A percentile compares a stretch with the other conserved stretches of the same genome.
Evolutionary conservation across 495 filamentous ascomycete genomes (phyloP).

Genomic region (Rusavskia elegans): DNA sequence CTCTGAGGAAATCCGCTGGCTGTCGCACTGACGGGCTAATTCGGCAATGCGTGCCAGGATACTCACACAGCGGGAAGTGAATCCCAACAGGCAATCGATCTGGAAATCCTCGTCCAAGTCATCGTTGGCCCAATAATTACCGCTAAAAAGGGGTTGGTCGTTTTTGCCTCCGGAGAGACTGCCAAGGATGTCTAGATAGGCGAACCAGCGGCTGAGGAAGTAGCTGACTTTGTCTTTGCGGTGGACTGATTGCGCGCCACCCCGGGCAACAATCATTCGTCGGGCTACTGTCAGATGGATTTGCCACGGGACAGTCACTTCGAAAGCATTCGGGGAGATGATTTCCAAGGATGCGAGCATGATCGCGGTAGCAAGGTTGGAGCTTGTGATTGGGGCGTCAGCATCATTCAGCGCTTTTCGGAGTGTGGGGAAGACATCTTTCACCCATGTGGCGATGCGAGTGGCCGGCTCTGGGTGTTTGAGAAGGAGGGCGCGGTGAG

Average conservation of each 20-base stretch:
- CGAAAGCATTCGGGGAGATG: slow-evolving; percentile 68
- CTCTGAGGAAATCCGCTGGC: slow-evolving; percentile 43
- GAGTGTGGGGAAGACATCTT: slow-evolving; percentile 62
- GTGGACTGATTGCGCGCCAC: slow-evolving; percentile 39
- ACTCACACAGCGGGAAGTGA: slow-evolving; percentile 50
- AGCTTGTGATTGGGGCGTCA: slow-evolving; percentile 42
- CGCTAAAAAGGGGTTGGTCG: slow-evolving; percentile 33
- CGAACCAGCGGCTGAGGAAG: slow-evolving; percentile 76
- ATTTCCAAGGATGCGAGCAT: slow-evolving; percentile 80
- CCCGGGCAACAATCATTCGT: slow-evolving; percentile 55
- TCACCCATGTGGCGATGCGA: slow-evolving; percentile 64
- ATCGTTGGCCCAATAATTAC: slow-evolving; percentile 33
- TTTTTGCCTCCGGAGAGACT: slow-evolving; percentile 54
- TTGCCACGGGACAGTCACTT: slow-evolving; percentile 59
- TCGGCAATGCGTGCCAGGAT: slow-evolving; percentile 61
- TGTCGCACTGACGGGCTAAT: slow-evolving; percentile 55
- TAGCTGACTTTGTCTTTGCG: slow-evolving; percentile 51
- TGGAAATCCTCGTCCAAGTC: slow-evolving; percentile 42
- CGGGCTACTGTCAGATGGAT: slow-evolving; percentile 62
- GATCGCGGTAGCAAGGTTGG: slow-evolving; percentile 68
- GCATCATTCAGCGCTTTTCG: slow-evolving; percentile 51
- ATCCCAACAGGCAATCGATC: slow-evolving; percentile 72
- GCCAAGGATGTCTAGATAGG: slow-evolving; percentile 71
- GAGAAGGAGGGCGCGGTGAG: slow-evolving; percentile 64
- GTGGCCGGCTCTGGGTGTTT: slow-evolving; percentile 58